phyloP scores from a whole-genome alignment of 768 basidiomycete species.

The Pholiota microspora region DNA sequence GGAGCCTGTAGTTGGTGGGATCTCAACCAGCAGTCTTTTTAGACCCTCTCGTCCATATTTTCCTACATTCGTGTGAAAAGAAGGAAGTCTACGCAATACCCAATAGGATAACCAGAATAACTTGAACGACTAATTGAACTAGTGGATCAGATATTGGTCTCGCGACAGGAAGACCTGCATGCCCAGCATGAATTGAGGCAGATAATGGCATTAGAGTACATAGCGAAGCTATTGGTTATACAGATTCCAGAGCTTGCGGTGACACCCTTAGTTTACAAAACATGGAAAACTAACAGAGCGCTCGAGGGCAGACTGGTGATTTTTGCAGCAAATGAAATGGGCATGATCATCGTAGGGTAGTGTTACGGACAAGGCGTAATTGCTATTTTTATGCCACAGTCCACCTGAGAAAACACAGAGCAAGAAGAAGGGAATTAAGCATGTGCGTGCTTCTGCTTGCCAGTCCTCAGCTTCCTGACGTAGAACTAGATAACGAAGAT shows the following conservation, averaged over 20 bases:
- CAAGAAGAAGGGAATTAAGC: slow-evolving; percentile 28
- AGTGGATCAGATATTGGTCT: neutral
- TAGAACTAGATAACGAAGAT: slow-evolving; percentile 65
- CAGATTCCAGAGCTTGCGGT: neutral
- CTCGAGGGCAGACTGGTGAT: slow-evolving; percentile 2
- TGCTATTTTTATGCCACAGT: slow-evolving; percentile 22
- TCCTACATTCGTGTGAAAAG: neutral
- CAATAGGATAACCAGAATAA: too few species aligned
- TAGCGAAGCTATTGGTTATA: neutral
- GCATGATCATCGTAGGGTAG: slow-evolving; percentile 19
- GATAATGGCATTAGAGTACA: slow-evolving; percentile 2
- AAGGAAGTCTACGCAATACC: neutral
- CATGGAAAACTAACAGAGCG: slow-evolving; percentile 1
- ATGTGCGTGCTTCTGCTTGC: slow-evolving; percentile 92
- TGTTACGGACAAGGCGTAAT: slow-evolving; percentile 12
- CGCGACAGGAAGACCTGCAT: neutral
- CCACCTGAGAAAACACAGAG: slow-evolving; percentile 19
- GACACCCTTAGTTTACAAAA: neutral
- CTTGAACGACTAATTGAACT: neutral
- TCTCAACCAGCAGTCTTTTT: neutral
- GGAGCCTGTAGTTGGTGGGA: neutral
- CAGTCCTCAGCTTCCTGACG: slow-evolving; percentile 87
- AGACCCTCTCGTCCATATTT: neutral
- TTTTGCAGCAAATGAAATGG: slow-evolving; percentile 16
- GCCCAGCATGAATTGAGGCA: neutral